Evolutionary conservation across 257 asterid species (phyloP).

Genomic region (Capsicum baccatum): DNA sequence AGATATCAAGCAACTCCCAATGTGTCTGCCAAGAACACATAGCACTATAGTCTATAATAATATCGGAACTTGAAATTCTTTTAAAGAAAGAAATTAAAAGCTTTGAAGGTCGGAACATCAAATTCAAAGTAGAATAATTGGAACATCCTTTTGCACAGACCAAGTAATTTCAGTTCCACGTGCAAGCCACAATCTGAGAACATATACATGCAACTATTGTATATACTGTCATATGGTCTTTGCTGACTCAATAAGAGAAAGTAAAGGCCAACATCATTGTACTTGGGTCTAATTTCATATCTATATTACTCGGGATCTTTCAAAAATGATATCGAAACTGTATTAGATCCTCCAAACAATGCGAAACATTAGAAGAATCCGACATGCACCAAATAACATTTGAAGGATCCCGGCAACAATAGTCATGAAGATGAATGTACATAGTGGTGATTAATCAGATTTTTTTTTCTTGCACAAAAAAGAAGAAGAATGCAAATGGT

Average conservation of each 20-base stretch:
- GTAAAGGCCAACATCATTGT: not conserved
- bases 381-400: not conserved
- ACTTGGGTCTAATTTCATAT: not conserved
- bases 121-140: not conserved
- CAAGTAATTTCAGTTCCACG: conserved; percentile 19
- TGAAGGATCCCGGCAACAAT: not conserved
- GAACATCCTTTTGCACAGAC: not conserved
- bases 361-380: not conserved
- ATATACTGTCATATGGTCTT: conserved; percentile 1
- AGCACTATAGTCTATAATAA: conserved; percentile 25
- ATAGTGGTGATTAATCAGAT: not conserved
- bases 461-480: too few species aligned
- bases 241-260: not conserved
- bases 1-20: conserved; percentile 48
- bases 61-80: conserved; percentile 52
- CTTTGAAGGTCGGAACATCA: not conserved
- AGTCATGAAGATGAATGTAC: not conserved
- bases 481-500: not conserved
- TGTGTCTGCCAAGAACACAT: conserved; percentile 40
- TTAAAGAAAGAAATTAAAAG: conserved; percentile 24
- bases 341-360: not conserved
- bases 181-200: conserved; percentile 21
- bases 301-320: too few species aligned
- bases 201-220: conserved; percentile 15
- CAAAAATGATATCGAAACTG: not conserved